These are phyloP conservation scores for Trypanosoma mega DNA, from an alignment of 208 protist genomes.

Conservation along the genomic window DNA sequence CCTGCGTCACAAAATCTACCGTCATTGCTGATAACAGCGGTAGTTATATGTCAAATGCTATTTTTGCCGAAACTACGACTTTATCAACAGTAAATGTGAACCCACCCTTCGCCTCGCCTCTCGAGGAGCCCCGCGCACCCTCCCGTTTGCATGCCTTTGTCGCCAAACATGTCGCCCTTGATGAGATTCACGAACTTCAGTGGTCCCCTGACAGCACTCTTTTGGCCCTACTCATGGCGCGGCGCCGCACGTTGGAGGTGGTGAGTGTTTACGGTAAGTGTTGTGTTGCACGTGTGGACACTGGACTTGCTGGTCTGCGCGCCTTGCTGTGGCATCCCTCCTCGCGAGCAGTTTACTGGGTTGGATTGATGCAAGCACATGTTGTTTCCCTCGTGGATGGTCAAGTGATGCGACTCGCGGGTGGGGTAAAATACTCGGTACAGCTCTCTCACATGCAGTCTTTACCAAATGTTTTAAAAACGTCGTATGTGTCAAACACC, in stretches of 20 bases:
- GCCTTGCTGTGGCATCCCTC: constrained; percentile 28
- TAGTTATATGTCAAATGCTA: too few relatives aligned
- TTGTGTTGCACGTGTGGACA: constrained; percentile 28
- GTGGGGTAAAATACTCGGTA: constrained; percentile 28
- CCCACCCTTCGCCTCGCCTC: not conserved
- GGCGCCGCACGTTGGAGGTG: constrained; percentile 19
- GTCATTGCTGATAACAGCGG: too few relatives aligned
- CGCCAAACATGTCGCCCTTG: constrained; percentile 19
- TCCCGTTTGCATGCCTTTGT: constrained; percentile 13
- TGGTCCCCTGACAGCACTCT: constrained; percentile 31
- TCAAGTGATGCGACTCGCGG: constrained; percentile 24
- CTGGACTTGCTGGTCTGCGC: constrained; percentile 22
- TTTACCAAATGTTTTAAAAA: not conserved
- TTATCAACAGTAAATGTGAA: too few relatives aligned
- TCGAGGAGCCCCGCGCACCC: not conserved
- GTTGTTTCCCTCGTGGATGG: constrained; percentile 27
- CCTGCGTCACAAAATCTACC: not conserved
- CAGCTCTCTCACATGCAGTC: constrained; percentile 8
- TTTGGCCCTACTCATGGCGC: constrained; percentile 12
- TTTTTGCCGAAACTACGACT: too few relatives aligned
- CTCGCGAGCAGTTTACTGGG: constrained; percentile 29
- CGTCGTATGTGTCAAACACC: too few relatives aligned
- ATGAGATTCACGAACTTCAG: constrained; percentile 26
- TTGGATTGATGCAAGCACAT: constrained; percentile 19
- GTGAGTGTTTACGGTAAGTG: constrained; percentile 32